Evolutionary conservation across 2,329 filamentous ascomycete species (phyloP), one percentile per base, ranked within the genome.

Genomic region (Colletotrichum somersetense): DNA sequence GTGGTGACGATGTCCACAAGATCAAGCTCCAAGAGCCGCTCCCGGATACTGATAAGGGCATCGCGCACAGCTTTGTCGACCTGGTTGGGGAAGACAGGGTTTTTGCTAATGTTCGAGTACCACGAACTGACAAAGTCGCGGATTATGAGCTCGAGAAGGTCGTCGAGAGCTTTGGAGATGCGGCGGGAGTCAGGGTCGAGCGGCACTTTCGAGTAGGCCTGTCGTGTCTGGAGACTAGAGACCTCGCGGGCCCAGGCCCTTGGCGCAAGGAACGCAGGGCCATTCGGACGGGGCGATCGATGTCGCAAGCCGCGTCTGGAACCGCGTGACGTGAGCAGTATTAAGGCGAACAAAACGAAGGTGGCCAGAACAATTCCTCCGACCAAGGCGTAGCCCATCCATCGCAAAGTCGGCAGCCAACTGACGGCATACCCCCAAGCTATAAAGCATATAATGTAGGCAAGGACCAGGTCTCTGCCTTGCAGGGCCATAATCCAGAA

Each of bases 51-150:
- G 61, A 86, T 85, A 73, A 98, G 82, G 16, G 93, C 94, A 72
- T 89, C 84, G 57, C 96, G 91, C 75, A 98, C 89, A 5, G 91
- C 89, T 75, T 88, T 91, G 81, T 99, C 96, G 70, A 98, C 92
- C 82, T 97, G 92, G 80, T 97, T 92, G 68, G 92, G 86, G 77
- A 99, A 99, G 0, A 89, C 88, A 1, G 92, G 90, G 77, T 92
- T 94, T 74, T 87, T 88, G 83, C 94, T 97, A 79, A 99, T 98
- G 77, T 91, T 89, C 42, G 87, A 88, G 81, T 98, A 98, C 96
- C 96, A 99, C 58, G 91, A 92, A 70, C 88, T 89, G 69, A 99
- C 90, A 79, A 97, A 98, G 80, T 98, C 94, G 74, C 93, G 89
- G 74, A 94, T 82, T 64, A 97, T 89, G 64, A 95, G 85, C 62